Base-by-base conservation (phyloP, 352 stramenopile genomes). In the Bremia lactucae region DNA sequence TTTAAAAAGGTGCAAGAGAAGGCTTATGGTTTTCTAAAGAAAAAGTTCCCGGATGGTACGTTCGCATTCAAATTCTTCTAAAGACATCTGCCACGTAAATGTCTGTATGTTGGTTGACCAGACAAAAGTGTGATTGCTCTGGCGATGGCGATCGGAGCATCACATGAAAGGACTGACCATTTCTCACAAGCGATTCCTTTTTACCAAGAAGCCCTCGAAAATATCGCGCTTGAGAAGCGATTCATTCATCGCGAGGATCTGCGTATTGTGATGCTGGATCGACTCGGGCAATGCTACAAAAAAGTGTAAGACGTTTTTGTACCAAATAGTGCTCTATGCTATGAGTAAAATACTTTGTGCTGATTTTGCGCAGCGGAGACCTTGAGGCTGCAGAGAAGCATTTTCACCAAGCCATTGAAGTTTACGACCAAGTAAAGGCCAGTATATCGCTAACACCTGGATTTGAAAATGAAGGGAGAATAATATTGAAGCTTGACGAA, bases 261-360 rank as follows among this genome's bases (percentile, higher is more conserved):
- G 6, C 67, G 61, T 19, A 31, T 83, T 1, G 49, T 82, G 31
- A 58, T 67, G 22, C 43, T 84, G 4, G 74, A 85, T 46, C 72
- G 65, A 21, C 65, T 87, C 18, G 74, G 69, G 0, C 62, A 84
- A 57, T 85, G 74, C 52, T 79, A 74, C 52, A 62, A 85, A 37
- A 60, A 82, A 46, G 22, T n/a, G 52, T 58, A 23, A 22, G 42
- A 28, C 23, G 18, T 14, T 16, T 25, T 16, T 23, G 14, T 20
- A 42, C 8, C 4, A 22, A 6, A 4, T 31, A 31, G 21, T 15
- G 14, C 14, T 14, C 8, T 34, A 34, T 34, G 6, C 24, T 29
- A 29, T 1, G 24, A 29, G 24, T 29, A 11, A 6, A 13, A 10
- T 14, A 6, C 28, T 6, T 14, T 11, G 28, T 7, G 33, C 40